A percentile compares a stretch with the other conserved stretches of the same genome.
phyloP scores from a whole-genome alignment of 1,284 basidiomycete genomes.

The Rhodotorula sp. region DNA sequence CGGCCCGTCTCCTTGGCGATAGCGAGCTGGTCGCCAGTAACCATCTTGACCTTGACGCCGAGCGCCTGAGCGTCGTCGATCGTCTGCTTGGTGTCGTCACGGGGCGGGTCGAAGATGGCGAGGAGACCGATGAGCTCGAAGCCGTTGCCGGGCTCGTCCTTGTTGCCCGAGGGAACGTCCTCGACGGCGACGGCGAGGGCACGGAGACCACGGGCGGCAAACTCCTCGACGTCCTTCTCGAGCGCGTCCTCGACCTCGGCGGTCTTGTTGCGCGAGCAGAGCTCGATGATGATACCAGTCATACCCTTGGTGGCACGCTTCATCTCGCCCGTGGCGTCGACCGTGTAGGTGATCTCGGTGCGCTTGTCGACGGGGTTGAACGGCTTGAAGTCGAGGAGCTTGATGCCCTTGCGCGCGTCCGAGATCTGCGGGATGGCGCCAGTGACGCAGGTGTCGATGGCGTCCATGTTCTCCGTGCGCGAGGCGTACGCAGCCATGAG shows the following conservation, averaged over 20 bases:
- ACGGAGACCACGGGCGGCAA: conserved; percentile 92
- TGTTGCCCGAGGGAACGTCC: conserved; percentile 73
- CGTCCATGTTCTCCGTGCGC: conserved; percentile 98
- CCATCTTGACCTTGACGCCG: conserved; percentile 99
- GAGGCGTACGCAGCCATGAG: conserved; percentile 93
- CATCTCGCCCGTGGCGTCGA: conserved; percentile 87
- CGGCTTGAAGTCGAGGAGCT: conserved; percentile 96
- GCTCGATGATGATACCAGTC: conserved; percentile 64
- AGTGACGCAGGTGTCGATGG: conserved; percentile 85
- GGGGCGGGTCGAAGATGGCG: conserved; percentile 96
- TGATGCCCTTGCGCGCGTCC: conserved; percentile 86
- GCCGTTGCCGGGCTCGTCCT: conserved; percentile 83
- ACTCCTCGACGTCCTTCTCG: conserved; percentile 93
- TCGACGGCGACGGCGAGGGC: conserved; percentile 95
- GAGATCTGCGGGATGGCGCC: conserved; percentile 65
- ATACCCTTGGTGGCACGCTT: conserved; percentile 99
- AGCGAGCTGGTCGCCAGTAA: conserved; percentile 98
- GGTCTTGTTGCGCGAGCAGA: conserved; percentile 96
- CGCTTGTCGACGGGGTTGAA: conserved; percentile 99
- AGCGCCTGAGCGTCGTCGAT: conserved; percentile 92
- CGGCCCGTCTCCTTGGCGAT: conserved; percentile 99
- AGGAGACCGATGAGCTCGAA: conserved; percentile 97
- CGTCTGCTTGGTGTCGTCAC: conserved; percentile 97
- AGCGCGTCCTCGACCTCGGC: conserved; percentile 85
- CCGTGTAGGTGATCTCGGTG: conserved; percentile 96